These are phyloP conservation scores for Dictyostelium citrinum DNA, from an alignment of 78 protist genomes.

Conservation along the genomic window DNA sequence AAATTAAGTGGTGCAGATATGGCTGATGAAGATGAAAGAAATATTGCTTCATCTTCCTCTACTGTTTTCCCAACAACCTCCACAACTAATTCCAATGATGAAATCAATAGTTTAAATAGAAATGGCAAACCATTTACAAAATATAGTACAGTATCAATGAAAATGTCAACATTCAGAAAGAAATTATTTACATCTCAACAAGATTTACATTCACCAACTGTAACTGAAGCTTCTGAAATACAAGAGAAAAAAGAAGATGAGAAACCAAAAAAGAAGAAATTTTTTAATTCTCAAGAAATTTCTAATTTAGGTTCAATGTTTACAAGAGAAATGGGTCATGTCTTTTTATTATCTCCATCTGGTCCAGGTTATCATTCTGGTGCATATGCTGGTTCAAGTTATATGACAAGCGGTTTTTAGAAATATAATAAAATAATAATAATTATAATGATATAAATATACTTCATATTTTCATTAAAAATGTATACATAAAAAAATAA, in stretches of 20 bases:
- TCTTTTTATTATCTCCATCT: conserved; percentile 21
- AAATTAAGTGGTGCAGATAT: neutral
- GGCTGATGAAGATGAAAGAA: neutral
- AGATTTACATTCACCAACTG: neutral
- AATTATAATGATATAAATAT: neutral
- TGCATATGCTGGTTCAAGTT: neutral
- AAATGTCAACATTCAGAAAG: conserved; percentile 38
- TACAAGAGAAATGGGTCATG: conserved; percentile 44
- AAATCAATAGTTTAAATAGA: neutral
- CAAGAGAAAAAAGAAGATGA: neutral
- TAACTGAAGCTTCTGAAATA: neutral
- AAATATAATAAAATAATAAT: neutral
- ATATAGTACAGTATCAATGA: conserved; percentile 14
- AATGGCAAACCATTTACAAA: neutral
- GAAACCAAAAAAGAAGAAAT: conserved; percentile 1
- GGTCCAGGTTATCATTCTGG: neutral
- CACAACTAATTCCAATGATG: neutral
- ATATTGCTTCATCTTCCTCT: neutral
- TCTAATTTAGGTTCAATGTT: neutral
- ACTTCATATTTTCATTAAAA: no score
- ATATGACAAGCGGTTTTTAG: neutral
- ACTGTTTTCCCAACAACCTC: neutral
- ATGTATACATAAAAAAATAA: no score
- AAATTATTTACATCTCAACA: neutral
- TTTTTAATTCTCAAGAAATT: neutral